Percentiles rank a stretch among this genome's conserved stretches.
These are phyloP conservation scores for Albugo candida DNA, from an alignment of 352 stramenopile genomes.

Conservation along the genomic window DNA sequence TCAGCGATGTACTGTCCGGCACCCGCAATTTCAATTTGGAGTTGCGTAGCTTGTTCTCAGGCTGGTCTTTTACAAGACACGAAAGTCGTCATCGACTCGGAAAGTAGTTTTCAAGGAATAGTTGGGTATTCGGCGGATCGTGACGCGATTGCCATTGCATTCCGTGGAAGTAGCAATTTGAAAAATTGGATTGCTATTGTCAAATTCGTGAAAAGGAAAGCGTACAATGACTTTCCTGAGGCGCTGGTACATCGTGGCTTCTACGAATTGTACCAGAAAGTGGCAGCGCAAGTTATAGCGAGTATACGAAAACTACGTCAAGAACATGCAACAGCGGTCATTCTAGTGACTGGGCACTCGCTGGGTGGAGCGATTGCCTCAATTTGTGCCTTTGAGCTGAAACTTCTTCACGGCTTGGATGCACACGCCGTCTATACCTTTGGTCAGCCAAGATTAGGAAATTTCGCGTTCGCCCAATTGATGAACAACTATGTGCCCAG, in stretches of 20 bases:
- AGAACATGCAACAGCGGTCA: constrained; percentile 18
- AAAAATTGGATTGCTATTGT: constrained; percentile 75
- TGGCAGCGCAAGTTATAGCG: constrained; percentile 25
- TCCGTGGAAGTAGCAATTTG: constrained; percentile 68
- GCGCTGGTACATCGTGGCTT: constrained; percentile 60
- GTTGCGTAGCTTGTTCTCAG: constrained; percentile 41
- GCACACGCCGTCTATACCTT: constrained; percentile 49
- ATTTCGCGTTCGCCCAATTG: constrained; percentile 31
- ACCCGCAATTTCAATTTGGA: constrained; percentile 49
- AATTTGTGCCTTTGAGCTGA: constrained; percentile 56
- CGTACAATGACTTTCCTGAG: constrained; percentile 32
- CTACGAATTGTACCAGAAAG: constrained; percentile 57
- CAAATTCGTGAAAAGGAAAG: constrained; percentile 53
- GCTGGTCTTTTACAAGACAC: constrained; percentile 26
- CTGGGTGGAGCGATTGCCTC: constrained; percentile 47
- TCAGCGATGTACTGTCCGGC: constrained; percentile 59
- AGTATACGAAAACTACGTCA: constrained; percentile 15
- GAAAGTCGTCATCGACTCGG: constrained; percentile 37
- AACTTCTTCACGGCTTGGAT: constrained; percentile 32
- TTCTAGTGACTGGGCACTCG: constrained; percentile 66
- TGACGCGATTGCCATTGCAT: constrained; percentile 42
- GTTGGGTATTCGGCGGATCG: constrained; percentile 40
- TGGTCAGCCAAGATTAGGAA: constrained; percentile 56
- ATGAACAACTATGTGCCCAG: constrained; percentile 32
- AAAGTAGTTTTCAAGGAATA: constrained; percentile 59